Conservation (phyloP, 2,329 filamentous ascomycete species). For the Penicillium thymicola region DNA sequence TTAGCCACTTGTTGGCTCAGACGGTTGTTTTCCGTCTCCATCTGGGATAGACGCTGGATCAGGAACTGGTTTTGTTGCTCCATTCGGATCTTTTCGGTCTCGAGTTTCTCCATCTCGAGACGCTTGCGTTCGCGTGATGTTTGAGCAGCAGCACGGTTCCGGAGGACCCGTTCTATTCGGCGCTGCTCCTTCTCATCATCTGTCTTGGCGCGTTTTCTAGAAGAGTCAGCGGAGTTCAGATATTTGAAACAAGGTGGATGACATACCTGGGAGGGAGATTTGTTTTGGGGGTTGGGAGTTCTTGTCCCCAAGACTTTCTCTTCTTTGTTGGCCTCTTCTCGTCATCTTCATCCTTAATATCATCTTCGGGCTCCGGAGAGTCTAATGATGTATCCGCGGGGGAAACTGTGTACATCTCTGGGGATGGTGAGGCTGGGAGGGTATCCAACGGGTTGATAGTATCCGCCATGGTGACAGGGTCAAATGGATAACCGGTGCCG, state of each 20-base stretch:
- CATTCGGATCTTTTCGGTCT: slow-evolving; percentile 60
- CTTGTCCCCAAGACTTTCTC: slow-evolving; percentile 97
- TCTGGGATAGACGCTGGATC: slow-evolving; percentile 59
- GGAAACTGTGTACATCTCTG: slow-evolving; percentile 41
- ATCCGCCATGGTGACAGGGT: slow-evolving; percentile 30
- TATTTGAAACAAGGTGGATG: neutral
- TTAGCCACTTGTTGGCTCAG: slow-evolving; percentile 51
- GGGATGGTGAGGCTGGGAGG: slow-evolving; percentile 29
- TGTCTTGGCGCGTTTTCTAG: slow-evolving; percentile 93
- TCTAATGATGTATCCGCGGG: slow-evolving; percentile 41
- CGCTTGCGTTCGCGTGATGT: slow-evolving; percentile 94
- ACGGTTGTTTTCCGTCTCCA: slow-evolving; percentile 54
- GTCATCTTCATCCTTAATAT: slow-evolving; percentile 38
- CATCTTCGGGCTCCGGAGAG: slow-evolving; percentile 22
- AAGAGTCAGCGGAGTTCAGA: slow-evolving; percentile 11
- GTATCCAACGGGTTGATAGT: slow-evolving; percentile 33
- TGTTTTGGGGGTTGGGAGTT: slow-evolving; percentile 93
- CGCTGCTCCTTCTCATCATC: slow-evolving; percentile 99
- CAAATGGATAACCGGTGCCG: slow-evolving; percentile 20
- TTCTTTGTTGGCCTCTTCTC: slow-evolving; percentile 80
- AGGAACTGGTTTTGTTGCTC: slow-evolving; percentile 72
- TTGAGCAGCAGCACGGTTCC: slow-evolving; percentile 92
- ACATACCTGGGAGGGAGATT: slow-evolving; percentile 83
- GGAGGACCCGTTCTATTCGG: slow-evolving; percentile 92
- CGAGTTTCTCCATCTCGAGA: slow-evolving; percentile 79